Evolutionary conservation across 225 moss, liverwort and hornwort species (phyloP).

Genomic region (Marchantia paleacea): DNA sequence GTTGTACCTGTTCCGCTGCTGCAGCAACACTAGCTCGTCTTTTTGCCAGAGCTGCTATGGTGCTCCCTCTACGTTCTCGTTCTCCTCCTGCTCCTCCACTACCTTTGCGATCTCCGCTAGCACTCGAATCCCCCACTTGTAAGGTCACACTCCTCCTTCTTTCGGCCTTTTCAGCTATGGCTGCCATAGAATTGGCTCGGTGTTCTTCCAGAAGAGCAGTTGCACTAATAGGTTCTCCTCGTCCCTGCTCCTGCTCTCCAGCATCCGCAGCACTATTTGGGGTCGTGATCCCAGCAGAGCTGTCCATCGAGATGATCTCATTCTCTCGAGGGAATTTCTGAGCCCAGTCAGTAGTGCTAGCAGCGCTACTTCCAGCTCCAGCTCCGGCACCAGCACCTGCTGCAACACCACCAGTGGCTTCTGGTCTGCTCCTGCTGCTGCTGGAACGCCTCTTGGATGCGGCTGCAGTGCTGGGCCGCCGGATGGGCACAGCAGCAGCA

Average conservation of each 20-base stretch:
- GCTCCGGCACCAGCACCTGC: neutral
- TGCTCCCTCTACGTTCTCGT: conserved; percentile 2
- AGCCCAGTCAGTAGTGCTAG: neutral
- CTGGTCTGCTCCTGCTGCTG: neutral
- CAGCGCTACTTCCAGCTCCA: neutral
- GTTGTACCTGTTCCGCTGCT: conserved; percentile 2
- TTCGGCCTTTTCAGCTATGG: neutral
- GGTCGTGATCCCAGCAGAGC: neutral
- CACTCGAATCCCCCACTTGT: neutral
- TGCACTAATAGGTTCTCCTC: neutral
- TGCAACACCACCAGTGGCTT: neutral
- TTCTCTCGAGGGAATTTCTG: neutral
- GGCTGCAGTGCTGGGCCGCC: conserved; percentile 3
- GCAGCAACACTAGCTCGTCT: conserved; percentile 3
- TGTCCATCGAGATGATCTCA: conserved; percentile 1
- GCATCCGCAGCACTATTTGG: neutral
- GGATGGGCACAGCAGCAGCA: neutral
- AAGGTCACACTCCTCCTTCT: neutral
- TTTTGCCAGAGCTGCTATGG: conserved; percentile 1
- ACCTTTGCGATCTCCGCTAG: neutral
- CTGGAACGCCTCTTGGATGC: neutral
- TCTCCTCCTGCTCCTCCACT: neutral
- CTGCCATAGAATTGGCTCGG: neutral
- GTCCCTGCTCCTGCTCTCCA: neutral
- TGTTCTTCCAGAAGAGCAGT: conserved; percentile 14